Base-by-base conservation (phyloP, 2,329 filamentous ascomycete genomes). In the Trichoderma sp. region DNA sequence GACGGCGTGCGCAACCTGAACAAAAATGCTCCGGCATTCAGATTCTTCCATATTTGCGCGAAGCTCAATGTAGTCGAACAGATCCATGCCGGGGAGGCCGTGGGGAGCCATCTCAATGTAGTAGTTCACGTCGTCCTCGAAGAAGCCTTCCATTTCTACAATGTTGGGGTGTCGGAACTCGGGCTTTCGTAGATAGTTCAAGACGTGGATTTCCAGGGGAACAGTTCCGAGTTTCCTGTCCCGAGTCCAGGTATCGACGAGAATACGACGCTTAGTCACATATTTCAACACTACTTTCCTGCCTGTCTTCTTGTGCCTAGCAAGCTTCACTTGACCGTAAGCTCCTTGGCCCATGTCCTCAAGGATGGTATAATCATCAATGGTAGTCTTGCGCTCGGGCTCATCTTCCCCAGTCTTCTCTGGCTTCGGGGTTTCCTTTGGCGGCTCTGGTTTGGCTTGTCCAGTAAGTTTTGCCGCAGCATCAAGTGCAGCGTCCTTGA, bases 271-370 rank as follows among this genome's bases (percentile, higher is more conserved):
- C 83, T 99, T 99, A 6, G 96, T 98, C 64, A 99, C 96, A 80
- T 97, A 99, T 81, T 99, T 99, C 78, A 99, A 88, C 24, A 99
- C 95, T 74, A 97, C 92, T 82, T 97, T 97, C 80, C 91, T 92
- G 67, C 89, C 89, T 66, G 88, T 89, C 77, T 91, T 90, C 83
- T 95, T 97, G 83, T 96, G 92, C 34, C 95, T 90, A 67, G 93
- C 95, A 62, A 99, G 87, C 81, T 99, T 99, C 72, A 99, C 96
- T 82, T 99, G 95, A 2, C 96, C 96, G 79, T 99, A 99, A 1
- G 96, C 96, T 53, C 96, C 96, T 82, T 98, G 94, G 5, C 96
- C 96, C 95, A 99, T 98, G 73, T 99, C 96, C 82, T 99, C 96
- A 14, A 99, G 85, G 73, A 99, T 95, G 56, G 91, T 87, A 80